Evolutionary conservation across 306 rosid genomes (phyloP), one percentile per base, ranked within the genome.

Genomic region (Mimosa bimucronata): DNA sequence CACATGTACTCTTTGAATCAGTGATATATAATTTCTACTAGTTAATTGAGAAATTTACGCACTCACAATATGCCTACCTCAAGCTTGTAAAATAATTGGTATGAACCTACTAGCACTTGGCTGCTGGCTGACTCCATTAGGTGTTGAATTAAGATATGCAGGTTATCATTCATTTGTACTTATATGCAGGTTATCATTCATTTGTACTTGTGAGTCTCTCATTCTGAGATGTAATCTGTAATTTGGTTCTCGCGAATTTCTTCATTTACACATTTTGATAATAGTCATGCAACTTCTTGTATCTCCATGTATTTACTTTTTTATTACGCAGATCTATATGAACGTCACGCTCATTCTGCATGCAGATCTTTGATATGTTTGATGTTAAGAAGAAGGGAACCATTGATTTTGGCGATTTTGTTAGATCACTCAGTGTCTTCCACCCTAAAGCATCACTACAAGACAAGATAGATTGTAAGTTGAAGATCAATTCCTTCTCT

Each of bases 371-470:
- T 85, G 98, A 93, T 83, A 60, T 96, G 74, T 96, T 93, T 87
- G 99, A 96, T 62, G 91, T 90, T 6, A 94, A 91, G 87, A 60
- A 73, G 57, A 93, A 72, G 73, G 93, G 99, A 75, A 86, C 76
- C 71, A 90, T 96, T 80, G 99, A 93, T 84, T 96, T 96, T 74
- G 94, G 88, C 37, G 99, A 96, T 73, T 96, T 96, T 52, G 99
- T 96, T 21, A 90, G 97, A 89, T 87, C 99, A 78, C 94, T 96
- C 58, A 88, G 86, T 81, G 90, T 96, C 75, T 96, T 96, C 83
- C 99, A 96, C 80, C 99, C 98, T 67, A 79, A 83, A 83, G 82
- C 90, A 71, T 80, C 97, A 2, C 85, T 52, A 31, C 82, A 96
- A 77, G 93, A 81, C 85, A 96, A 96, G 81, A 91, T 96, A 42